Evolutionary conservation across 176 grass and related monocot species (phyloP), one percentile per base, ranked within the genome.

Genomic region (Cocos nucifera): DNA sequence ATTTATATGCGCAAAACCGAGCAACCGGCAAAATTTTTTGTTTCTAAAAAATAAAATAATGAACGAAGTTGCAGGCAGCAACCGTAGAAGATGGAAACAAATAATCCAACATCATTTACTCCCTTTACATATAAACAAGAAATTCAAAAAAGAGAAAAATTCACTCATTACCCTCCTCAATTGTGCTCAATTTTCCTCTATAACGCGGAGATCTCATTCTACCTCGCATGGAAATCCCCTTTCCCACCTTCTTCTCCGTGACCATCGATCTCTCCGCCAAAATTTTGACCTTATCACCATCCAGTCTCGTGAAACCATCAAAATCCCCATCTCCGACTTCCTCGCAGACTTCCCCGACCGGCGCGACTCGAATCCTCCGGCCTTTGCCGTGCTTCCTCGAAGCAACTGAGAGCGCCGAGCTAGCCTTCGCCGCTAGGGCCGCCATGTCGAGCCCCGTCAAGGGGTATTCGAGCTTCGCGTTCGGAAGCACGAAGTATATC

Each of bases 401-500:
- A 6, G 49, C 15, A n/a, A 44, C 22, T 1, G 63, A 63, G 30
- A 90, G 53, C 15, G 82, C 86, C 0, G 72, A 2, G 64, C 63
- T 90, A 17, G 87, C 82, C 26, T 77, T 84, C 26, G 73, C 75
- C 10, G 87, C 87, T 0, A 85, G 57, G 22, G 72, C 67, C 0
- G 71, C 81, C 87, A 90, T 90, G 53, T 85, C 78, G 26, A 58
- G 18, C 60, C 51, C 53, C 15, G 82, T 69, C 4, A 90, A 68
- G 6, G 66, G 62, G 17, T 50, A 56, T 3, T 4, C 59, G 5
- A 56, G 66, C 63, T 62, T 23, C 7, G 82, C 57, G 3, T 59
- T 19, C 2, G 75, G 87, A 12, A 90, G 79, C 17, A 86, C 22
- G 60, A 90, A 90, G 54, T 86, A 90, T 15, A 90, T 66, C 19